phyloP scores from a whole-genome alignment of 306 rosid species.

The Cicer pinnatifidum region DNA sequence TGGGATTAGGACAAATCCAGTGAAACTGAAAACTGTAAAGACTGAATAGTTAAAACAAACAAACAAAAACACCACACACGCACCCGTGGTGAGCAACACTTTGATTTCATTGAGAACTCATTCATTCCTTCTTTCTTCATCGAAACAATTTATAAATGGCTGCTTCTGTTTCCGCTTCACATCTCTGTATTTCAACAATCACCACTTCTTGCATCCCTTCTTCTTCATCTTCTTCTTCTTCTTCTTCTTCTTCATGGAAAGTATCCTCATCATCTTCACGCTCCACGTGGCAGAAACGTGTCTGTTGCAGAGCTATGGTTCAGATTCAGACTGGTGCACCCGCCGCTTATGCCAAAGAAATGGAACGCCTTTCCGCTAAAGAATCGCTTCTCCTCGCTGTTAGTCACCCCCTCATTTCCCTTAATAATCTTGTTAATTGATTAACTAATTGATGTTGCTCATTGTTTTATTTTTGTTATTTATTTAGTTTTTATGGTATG shows the following conservation, averaged over 20 bases:
- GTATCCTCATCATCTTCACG: conserved; percentile 21
- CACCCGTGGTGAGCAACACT: not conserved
- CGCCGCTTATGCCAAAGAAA: conserved; percentile 90
- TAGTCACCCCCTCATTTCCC: conserved; percentile 36
- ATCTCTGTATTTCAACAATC: conserved; percentile 49
- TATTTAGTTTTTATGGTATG: not conserved
- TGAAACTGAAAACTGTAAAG: not conserved
- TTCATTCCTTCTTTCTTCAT: not conserved
- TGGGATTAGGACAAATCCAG: not conserved
- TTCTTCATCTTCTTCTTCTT: conserved; percentile 40
- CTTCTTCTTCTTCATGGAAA: conserved; percentile 43
- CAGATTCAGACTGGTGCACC: conserved; percentile 83
- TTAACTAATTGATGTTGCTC: not conserved
- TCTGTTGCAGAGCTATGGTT: conserved; percentile 69
- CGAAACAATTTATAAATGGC: conserved; percentile 35
- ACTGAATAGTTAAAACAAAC: not conserved
- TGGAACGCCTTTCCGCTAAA: conserved; percentile 98
- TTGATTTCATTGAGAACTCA: not conserved
- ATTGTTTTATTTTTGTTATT: not conserved
- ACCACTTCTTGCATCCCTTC: conserved; percentile 57
- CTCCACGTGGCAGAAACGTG: conserved; percentile 25
- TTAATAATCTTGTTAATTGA: not conserved
- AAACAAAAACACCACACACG: not conserved
- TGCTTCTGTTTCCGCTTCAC: conserved; percentile 39
- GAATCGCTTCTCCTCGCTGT: conserved; percentile 98